These are phyloP conservation scores for Endocalyx cinctus DNA, from an alignment of 2,329 filamentous ascomycete species.

Conservation along the genomic window DNA sequence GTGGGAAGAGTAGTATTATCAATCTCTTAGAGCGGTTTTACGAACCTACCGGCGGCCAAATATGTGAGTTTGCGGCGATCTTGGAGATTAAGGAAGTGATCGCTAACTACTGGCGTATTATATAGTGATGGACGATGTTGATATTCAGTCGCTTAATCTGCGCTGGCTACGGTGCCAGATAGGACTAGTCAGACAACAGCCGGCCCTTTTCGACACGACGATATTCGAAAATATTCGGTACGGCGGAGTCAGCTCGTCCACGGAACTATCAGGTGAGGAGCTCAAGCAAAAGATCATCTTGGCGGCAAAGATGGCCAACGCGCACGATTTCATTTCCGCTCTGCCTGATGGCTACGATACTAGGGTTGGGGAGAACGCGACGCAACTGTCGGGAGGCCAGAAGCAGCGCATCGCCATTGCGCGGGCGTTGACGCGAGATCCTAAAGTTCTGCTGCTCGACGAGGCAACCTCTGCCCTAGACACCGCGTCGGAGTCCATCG, in stretches of 20 bases:
- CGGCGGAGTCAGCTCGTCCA: conserved; percentile 39
- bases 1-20: conserved; percentile 62
- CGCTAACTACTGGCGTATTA: too few species aligned
- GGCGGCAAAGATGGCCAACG: conserved; percentile 82
- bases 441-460: conserved; percentile 63
- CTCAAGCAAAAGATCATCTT: conserved; percentile 60
- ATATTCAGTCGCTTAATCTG: conserved; percentile 74
- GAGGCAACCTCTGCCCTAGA: conserved; percentile 64
- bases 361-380: conserved; percentile 76
- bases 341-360: conserved; percentile 80
- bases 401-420: conserved; percentile 92
- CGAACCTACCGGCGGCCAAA: conserved; percentile 69
- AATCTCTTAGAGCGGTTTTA: conserved; percentile 89
- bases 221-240: conserved; percentile 83
- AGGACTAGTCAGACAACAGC: conserved; percentile 84
- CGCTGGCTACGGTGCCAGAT: conserved; percentile 86
- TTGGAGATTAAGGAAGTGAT: background rate
- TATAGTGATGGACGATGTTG: conserved; percentile 65
- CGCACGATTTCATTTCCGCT: conserved; percentile 82
- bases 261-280: conserved; percentile 46
- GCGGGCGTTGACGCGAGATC: conserved; percentile 64
- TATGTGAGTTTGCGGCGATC: conserved; percentile 33
- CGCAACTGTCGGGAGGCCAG: conserved; percentile 78
- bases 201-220: conserved; percentile 77
- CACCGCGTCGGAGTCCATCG: conserved; percentile 56